Evolutionary conservation across 2,329 filamentous ascomycete genomes (phyloP).

Genomic region (Stemphylium lycopersici): DNA sequence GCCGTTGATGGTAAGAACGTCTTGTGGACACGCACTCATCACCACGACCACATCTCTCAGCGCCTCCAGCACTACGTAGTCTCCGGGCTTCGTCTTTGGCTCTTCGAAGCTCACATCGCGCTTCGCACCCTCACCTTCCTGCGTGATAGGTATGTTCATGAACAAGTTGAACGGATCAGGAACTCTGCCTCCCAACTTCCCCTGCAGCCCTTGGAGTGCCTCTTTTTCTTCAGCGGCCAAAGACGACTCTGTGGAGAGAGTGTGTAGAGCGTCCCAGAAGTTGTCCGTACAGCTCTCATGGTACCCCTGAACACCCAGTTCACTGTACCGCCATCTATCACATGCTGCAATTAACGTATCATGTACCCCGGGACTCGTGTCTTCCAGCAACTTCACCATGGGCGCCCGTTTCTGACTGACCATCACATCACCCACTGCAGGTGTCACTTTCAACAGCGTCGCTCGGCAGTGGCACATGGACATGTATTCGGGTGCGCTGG

Average conservation of each 20-base stretch:
- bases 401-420: slow-evolving; percentile 44
- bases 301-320: slow-evolving; percentile 39
- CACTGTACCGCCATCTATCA: slow-evolving; percentile 44
- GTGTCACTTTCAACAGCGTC: slow-evolving; percentile 35
- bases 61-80: slow-evolving; percentile 53
- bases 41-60: slow-evolving; percentile 55
- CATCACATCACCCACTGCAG: slow-evolving; percentile 37
- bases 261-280: slow-evolving; percentile 40
- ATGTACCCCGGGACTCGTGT: slow-evolving; percentile 42
- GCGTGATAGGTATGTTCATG: slow-evolving; percentile 54
- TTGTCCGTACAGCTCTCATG: slow-evolving; percentile 49
- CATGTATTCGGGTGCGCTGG: slow-evolving; percentile 42
- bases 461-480: slow-evolving; percentile 47
- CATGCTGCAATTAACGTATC: slow-evolving; percentile 47
- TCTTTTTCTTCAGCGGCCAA: slow-evolving; percentile 22
- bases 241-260: slow-evolving; percentile 17
- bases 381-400: slow-evolving; percentile 42
- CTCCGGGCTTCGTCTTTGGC: slow-evolving; percentile 50
- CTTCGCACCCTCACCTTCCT: slow-evolving; percentile 46
- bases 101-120: slow-evolving; percentile 48
- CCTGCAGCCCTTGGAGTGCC: slow-evolving; percentile 28
- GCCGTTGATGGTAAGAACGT: slow-evolving; percentile 53
- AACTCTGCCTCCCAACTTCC: slow-evolving; percentile 33
- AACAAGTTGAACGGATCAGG: slow-evolving; percentile 49
- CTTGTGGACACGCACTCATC: slow-evolving; percentile 56